These are phyloP conservation scores for Dictyophora rubrovolvata DNA, from an alignment of 768 basidiomycete species.

Conservation along the genomic window DNA sequence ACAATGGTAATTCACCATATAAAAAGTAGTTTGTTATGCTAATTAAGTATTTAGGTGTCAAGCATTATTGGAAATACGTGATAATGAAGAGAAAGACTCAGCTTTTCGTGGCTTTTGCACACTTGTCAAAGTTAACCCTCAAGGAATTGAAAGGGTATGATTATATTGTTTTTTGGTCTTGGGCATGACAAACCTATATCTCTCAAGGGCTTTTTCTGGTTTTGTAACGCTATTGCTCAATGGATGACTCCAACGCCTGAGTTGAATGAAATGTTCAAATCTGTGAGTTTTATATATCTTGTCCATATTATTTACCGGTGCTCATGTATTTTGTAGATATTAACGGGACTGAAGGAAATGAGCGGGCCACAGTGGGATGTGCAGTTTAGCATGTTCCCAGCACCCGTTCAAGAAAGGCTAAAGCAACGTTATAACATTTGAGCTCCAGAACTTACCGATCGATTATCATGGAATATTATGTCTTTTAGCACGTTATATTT, in stretches of 20 bases:
- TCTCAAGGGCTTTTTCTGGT: slow-evolving; percentile 82
- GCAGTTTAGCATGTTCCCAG: slow-evolving; percentile 77
- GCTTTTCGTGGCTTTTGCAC: slow-evolving; percentile 97
- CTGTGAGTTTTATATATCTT: slow-evolving; percentile 19
- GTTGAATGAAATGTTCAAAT: slow-evolving; percentile 89
- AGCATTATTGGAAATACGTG: slow-evolving; percentile 94
- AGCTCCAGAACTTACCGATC: slow-evolving; percentile 8
- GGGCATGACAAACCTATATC: slow-evolving; percentile 18
- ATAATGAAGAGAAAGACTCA: slow-evolving; percentile 99
- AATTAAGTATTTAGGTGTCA: slow-evolving; percentile 44
- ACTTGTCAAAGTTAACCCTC: slow-evolving; percentile 88
- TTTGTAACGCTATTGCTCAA: slow-evolving; percentile 94
- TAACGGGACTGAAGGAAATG: slow-evolving; percentile 85
- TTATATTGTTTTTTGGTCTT: slow-evolving; percentile 1
- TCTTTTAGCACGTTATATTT: not conserved
- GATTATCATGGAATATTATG: not conserved
- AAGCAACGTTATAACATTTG: slow-evolving; percentile 81
- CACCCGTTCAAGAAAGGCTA: slow-evolving; percentile 79
- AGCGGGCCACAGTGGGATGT: slow-evolving; percentile 78
- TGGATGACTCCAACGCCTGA: slow-evolving; percentile 91
- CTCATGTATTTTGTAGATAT: slow-evolving; percentile 32
- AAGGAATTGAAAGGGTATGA: slow-evolving; percentile 82
- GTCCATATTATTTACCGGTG: not conserved
- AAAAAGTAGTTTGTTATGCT: slow-evolving; percentile 3
- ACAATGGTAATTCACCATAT: slow-evolving; percentile 47